Evolutionary conservation across 805 yeast species (phyloP), one percentile per base, ranked within the genome.

Genomic region (Candida odintsovae): DNA sequence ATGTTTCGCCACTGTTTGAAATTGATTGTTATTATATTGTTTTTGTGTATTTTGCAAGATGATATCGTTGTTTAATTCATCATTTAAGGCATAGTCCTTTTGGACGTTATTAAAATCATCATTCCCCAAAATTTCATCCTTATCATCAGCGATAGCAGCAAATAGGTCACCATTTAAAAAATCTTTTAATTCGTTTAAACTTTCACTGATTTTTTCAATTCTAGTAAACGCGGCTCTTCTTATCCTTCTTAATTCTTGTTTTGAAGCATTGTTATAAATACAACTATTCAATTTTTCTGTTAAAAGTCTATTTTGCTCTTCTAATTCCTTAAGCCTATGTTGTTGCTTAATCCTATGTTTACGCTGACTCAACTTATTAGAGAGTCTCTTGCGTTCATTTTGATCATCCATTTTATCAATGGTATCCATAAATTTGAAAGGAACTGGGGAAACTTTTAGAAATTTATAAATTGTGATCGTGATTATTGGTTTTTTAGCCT

Each of bases 331-430:
- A 12, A 49, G 43, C 23, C 49, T 31, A 16, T 49, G 52, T 25
- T 49, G 48, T 38, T 49, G 52, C 31, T 49, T 49, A 41, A 44
- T 45, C 9, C 52, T 36, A 40, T 49, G 52, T 26, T 49, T 49
- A 3, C 52, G 40, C 40, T 49, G 52, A n/a, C 47, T 42, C 15
- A 49, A 44, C 40, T 49, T 49, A 37, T 49, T 49, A 38, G 47
- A 49, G 12, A 49, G 40, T 31, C 23, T 41, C 44, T 49, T 49
- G 29, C 47, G 45, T 22, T 47, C 50, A 26, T 44, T 19, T 16
- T 19, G 42, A 26, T 37, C 28, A 22, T 44, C 45, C 47, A 47
- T 47, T 10, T 42, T 42, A 33, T 19, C 28, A n/a, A n/a, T n/a
- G n/a, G n/a, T n/a, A n/a, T n/a, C n/a, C n/a, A n/a, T n/a, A n/a